These are phyloP conservation scores for Saccharomyces hybrid DNA, from an alignment of 1,139 yeast species.

Conservation along the genomic window DNA sequence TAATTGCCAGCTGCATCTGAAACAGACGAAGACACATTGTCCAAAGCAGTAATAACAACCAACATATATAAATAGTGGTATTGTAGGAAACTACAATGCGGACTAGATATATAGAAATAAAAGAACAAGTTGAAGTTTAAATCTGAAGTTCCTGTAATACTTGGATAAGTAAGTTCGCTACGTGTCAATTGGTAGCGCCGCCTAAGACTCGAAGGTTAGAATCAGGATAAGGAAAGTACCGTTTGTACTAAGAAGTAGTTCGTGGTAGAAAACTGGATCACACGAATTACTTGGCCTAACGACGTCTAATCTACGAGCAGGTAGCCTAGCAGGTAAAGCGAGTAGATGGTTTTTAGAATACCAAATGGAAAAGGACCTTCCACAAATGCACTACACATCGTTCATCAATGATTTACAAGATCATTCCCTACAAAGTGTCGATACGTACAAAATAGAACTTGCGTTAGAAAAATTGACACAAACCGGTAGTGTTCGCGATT, in stretches of 20 bases:
- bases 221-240: neutral
- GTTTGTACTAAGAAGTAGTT: too few species aligned
- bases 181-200: neutral
- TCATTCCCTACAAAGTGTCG: neutral
- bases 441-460: neutral
- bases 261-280: too few species aligned
- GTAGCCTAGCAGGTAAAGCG: too few species aligned
- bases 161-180: neutral
- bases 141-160: neutral
- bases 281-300: too few species aligned
- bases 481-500: neutral
- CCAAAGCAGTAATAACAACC: neutral
- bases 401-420: neutral
- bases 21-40: neutral
- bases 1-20: neutral
- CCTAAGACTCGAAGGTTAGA: neutral
- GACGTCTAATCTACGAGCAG: too few species aligned
- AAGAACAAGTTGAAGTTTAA: neutral
- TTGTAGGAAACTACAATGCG: too few species aligned
- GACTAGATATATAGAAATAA: neutral
- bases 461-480: neutral
- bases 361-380: neutral
- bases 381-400: neutral
- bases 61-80: too few species aligned
- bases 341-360: too few species aligned